Evolutionary conservation across 805 yeast genomes (phyloP).

Genomic region (Lipomyces orientalis): DNA sequence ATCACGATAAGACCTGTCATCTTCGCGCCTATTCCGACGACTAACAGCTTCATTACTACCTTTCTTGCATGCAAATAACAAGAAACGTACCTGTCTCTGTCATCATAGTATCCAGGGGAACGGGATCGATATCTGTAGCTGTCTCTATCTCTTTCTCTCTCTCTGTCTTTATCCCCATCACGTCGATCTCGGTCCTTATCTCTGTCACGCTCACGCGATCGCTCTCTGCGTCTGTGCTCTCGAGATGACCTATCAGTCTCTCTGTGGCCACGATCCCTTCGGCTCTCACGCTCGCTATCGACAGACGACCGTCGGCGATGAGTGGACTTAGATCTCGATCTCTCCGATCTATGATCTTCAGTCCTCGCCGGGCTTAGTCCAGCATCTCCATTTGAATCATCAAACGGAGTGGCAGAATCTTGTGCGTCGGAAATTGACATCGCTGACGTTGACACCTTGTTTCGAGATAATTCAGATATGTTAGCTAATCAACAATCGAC

Average conservation of each 20-base stretch:
- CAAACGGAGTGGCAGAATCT: neutral
- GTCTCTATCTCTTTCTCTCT: constrained; percentile 23
- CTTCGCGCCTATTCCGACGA: constrained; percentile 14
- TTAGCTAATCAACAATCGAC: neutral
- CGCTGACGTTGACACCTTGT: neutral
- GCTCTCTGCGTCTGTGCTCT: constrained; percentile 24
- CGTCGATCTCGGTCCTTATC: constrained; percentile 18
- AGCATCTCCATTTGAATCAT: neutral
- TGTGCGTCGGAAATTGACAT: neutral
- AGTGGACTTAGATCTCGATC: constrained; percentile 23
- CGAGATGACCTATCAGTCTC: constrained; percentile 23
- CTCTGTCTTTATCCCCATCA: constrained; percentile 22
- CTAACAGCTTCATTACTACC: neutral
- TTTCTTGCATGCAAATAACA: neutral
- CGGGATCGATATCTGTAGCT: constrained; percentile 15
- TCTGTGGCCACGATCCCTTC: constrained; percentile 10
- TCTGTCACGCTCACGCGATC: constrained; percentile 21
- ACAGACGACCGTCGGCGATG: constrained; percentile 16
- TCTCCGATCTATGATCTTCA: constrained; percentile 12
- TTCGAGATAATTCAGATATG: neutral
- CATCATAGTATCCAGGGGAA: constrained; percentile 23
- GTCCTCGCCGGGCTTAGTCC: constrained; percentile 11
- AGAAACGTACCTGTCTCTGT: neutral
- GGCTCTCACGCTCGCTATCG: constrained; percentile 19
- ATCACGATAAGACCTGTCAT: constrained; percentile 15